Base-by-base conservation (phyloP, 768 basidiomycete species). In the Podaxis sp. region DNA sequence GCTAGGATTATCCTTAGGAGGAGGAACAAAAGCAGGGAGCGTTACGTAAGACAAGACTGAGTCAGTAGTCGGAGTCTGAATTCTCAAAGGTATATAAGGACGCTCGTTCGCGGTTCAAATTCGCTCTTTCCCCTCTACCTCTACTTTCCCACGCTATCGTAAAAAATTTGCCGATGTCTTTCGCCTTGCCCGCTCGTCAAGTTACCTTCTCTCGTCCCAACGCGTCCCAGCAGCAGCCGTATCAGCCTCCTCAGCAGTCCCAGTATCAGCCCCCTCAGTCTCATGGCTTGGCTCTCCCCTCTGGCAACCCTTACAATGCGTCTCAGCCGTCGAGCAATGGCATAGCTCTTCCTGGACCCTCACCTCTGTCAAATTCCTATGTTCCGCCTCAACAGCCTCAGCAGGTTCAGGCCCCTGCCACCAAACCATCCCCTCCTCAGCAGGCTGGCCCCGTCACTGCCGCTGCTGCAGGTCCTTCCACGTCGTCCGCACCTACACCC, bases 141-240 rank as follows among this genome's bases (percentile, higher is more conserved):
- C 55, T 67, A 74, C 69, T 71, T 81, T 82, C 80, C 76, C 80
- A 80, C 77, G 79, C 74, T 68, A 66, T 44, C 56, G 65, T 65
- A 66, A 69, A 73, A 72, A 71, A 73, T 74, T 70, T 73, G 59
- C 63, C 57, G 53, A 84, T 82, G 81, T 82, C 81, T 68, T 89
- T 88, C 70, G 86, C 87, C 37, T 81, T 92, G 58, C 89, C 90
- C 65, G 84, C 90, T 64, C 90, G 90, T 69, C 90, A 89, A 69
- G 84, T 92, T 67, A 91, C 85, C 58, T 90, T 92, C 70, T 88
- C 87, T 60, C 85, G 90, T 63, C 77, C 88, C 56, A 85, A 82
- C 65, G 79, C 76, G 53, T 70, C 79, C 56, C 74, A 75, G 37
- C 76, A 80, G 50, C 78, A 77, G 53, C 80, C 82, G 56, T 79